phyloP scores from a whole-genome alignment of 208 protist species.

The Crithidia expoeki region DNA sequence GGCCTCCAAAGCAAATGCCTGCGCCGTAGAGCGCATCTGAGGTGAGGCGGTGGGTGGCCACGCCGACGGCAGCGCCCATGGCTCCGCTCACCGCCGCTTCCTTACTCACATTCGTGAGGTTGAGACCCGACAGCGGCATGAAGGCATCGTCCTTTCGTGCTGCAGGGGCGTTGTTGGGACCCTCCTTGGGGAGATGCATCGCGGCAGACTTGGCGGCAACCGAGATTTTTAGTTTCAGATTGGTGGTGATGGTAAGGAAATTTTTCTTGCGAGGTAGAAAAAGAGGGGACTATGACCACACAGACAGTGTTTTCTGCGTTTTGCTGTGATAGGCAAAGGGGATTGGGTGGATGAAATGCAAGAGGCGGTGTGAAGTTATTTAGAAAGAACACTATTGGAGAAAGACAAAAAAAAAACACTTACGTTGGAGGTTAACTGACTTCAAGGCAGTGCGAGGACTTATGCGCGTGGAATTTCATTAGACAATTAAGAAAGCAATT shows the following conservation, averaged over 20 bases:
- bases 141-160: conserved; percentile 1
- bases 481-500: too few species aligned
- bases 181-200: neutral
- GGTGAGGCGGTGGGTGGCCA: conserved; percentile 53
- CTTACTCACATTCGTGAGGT: conserved; percentile 15
- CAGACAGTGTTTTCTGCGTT: too few species aligned
- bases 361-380: too few species aligned
- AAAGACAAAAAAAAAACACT: too few species aligned
- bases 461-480: too few species aligned
- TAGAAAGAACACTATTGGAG: too few species aligned
- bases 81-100: conserved; percentile 55
- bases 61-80: conserved; percentile 52
- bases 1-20: conserved; percentile 50
- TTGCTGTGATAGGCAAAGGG: too few species aligned
- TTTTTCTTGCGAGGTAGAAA: too few species aligned
- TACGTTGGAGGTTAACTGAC: too few species aligned
- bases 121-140: neutral
- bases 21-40: conserved; percentile 66
- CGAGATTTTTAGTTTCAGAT: neutral
- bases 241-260: too few species aligned
- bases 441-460: too few species aligned
- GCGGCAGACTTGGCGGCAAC: conserved; percentile 8
- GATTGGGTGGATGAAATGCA: too few species aligned
- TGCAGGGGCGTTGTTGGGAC: neutral
- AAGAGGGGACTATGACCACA: neutral